Evolutionary conservation across 495 filamentous ascomycete species (phyloP), one percentile per base, ranked within the genome.

Genomic region (Cercophora samala): DNA sequence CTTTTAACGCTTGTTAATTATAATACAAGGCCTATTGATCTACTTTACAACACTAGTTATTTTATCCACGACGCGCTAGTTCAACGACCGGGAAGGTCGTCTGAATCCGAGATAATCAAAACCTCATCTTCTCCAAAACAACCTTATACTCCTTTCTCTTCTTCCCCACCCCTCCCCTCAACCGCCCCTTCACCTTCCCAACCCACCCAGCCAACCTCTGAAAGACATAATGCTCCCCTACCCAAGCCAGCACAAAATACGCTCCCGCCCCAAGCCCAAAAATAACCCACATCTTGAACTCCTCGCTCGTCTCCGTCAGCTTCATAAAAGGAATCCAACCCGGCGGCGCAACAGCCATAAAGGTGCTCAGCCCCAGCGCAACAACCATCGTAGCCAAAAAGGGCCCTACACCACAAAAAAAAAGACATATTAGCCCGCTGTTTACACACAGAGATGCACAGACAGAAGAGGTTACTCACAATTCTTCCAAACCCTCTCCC

Each of bases 101-200:
- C n/a, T n/a, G n/a, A n/a, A n/a, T n/a, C n/a, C n/a, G n/a, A n/a
- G n/a, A n/a, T n/a, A 51, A 19, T 21, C n/a, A 82, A 51, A 68
- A 73, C 17, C 86, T 79, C 91, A 96, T 92, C 60, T 87, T 81
- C 73, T 93, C 91, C 58, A 84, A 70, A 13, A 97, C 83, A 25
- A 91, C 74, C 77, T 98, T 99, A 74, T 97, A 97, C 77, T 88
- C 81, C 76, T 97, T 97, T 67, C 92, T 82, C 72, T 89, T 87
- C 79, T 96, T 97, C 32, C 80, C 76, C 70, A 80, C 86, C 26
- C 26, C 26, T 8, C 26, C 26, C 26, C 26, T 46, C 59, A 92
- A 25, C 4, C 72, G 74, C 54, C 81, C 73, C 71, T 86, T 88
- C 23, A 83, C 61, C 32, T 76, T 79, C 15, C 92, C 91, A 60